Evolutionary conservation across 2,329 filamentous ascomycete species (phyloP).

Genomic region (Sphaceloma murrayae): DNA sequence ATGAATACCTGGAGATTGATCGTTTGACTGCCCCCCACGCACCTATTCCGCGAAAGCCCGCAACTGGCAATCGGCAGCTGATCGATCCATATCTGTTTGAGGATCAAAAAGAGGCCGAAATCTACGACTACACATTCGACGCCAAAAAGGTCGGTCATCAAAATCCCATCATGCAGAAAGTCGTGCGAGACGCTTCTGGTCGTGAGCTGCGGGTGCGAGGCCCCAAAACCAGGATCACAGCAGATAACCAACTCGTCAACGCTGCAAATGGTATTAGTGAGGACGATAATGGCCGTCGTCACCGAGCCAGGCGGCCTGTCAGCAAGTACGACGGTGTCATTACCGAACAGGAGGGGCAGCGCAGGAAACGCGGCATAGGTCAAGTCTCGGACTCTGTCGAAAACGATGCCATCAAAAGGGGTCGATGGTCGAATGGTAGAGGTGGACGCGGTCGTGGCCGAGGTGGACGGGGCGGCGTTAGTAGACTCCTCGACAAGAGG

Average conservation of each 20-base stretch:
- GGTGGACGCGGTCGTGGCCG: conserved; percentile 16
- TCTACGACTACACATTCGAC: conserved; percentile 52
- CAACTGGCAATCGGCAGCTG: conserved; percentile 40
- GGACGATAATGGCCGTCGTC: conserved; percentile 17
- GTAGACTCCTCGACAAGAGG: conserved; percentile 26
- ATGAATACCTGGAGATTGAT: conserved; percentile 50
- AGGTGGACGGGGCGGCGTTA: conserved; percentile 15
- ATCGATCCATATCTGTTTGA: conserved; percentile 42
- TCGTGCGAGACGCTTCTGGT: conserved; percentile 37
- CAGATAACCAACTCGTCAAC: conserved; percentile 28
- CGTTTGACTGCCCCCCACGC: conserved; percentile 43
- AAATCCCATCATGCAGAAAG: conserved; percentile 47
- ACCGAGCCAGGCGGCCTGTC: conserved; percentile 17
- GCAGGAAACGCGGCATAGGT: conserved; percentile 16
- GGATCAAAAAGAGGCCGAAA: conserved; percentile 50
- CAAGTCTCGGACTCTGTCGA: conserved; percentile 20
- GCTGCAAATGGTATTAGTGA: conserved; percentile 15
- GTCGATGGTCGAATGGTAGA: conserved; percentile 15
- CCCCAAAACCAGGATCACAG: conserved; percentile 24
- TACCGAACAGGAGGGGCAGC: conserved; percentile 11
- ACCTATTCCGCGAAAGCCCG: conserved; percentile 43
- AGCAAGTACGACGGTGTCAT: conserved; percentile 20
- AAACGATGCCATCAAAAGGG: conserved; percentile 15
- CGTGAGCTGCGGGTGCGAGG: conserved; percentile 39
- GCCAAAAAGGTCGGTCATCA: conserved; percentile 44